phyloP scores from a whole-genome alignment of 306 rosid genomes.

The Corylus heterophylla region DNA sequence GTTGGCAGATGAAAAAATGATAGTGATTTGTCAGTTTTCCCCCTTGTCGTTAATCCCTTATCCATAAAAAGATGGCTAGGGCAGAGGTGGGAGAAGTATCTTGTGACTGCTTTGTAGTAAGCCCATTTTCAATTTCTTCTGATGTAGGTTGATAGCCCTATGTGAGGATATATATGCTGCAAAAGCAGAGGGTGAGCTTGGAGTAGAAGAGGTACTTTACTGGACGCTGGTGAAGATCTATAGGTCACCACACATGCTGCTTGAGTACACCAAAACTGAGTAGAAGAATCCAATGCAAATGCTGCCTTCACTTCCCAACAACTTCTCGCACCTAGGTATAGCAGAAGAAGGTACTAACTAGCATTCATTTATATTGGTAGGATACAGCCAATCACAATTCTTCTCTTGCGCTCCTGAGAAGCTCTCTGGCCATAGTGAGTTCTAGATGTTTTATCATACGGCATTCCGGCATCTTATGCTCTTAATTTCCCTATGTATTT shows the following conservation, averaged over 20 bases:
- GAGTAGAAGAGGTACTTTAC: slow-evolving; percentile 89
- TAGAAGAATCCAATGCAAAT: slow-evolving; percentile 27
- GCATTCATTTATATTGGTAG: neutral
- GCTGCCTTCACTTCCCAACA: slow-evolving; percentile 24
- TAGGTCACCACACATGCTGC: slow-evolving; percentile 96
- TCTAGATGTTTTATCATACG: neutral
- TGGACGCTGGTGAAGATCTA: slow-evolving; percentile 98
- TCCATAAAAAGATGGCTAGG: neutral
- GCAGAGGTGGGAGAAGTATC: neutral
- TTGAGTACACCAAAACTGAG: slow-evolving; percentile 86
- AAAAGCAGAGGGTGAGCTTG: slow-evolving; percentile 99
- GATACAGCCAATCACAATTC: neutral
- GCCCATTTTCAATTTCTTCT: neutral
- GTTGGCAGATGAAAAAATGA: neutral
- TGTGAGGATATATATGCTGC: slow-evolving; percentile 98
- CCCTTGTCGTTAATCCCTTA: neutral
- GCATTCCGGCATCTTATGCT: neutral
- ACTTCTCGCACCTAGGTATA: slow-evolving; percentile 22
- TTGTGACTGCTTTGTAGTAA: neutral
- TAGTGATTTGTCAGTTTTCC: neutral
- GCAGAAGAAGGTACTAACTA: neutral
- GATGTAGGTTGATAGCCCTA: slow-evolving; percentile 82
- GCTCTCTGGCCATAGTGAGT: neutral
- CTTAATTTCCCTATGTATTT: neutral
- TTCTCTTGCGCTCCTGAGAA: neutral